A percentile compares a stretch with the other conserved stretches of the same genome.
These are phyloP conservation scores for Ustilago trichophora DNA, from an alignment of 1,284 basidiomycete species.

Conservation along the genomic window DNA sequence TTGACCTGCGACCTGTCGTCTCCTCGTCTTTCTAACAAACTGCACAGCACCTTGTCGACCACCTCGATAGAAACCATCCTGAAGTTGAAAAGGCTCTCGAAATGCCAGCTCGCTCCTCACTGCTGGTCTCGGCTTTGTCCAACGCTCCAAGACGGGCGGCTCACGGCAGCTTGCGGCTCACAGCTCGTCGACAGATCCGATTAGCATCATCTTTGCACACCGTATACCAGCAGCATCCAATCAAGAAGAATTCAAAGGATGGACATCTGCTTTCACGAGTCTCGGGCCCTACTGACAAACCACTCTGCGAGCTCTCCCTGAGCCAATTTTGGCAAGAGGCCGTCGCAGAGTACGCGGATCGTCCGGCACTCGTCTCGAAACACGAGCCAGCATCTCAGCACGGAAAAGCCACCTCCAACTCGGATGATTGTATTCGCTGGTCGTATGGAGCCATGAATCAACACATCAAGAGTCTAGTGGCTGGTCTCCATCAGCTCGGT, in stretches of 20 bases:
- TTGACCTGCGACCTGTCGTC: no score
- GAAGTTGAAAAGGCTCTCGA: background rate
- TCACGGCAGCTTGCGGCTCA: background rate
- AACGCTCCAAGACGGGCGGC: background rate
- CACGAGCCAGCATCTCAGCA: slow-evolving; percentile 73
- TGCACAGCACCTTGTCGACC: no score
- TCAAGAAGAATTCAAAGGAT: slow-evolving; percentile 1
- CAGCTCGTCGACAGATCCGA: slow-evolving; percentile 1
- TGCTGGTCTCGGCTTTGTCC: background rate
- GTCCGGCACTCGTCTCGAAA: slow-evolving; percentile 76
- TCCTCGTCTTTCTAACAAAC: no score
- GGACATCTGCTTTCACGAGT: slow-evolving; percentile 48
- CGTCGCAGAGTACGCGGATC: slow-evolving; percentile 70
- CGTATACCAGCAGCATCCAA: slow-evolving; percentile 27
- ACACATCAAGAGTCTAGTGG: slow-evolving; percentile 75
- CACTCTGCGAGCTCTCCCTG: slow-evolving; percentile 74
- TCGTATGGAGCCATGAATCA: slow-evolving; percentile 76
- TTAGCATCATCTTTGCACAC: slow-evolving; percentile 11
- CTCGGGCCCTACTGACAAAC: slow-evolving; percentile 73
- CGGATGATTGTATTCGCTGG: slow-evolving; percentile 74
- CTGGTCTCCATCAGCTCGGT: slow-evolving; percentile 75
- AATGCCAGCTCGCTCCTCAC: slow-evolving; percentile 10
- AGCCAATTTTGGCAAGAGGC: slow-evolving; percentile 75
- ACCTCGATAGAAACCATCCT: no score
- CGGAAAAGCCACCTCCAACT: slow-evolving; percentile 66